Evolutionary conservation across 768 basidiomycete species (phyloP), one percentile per base, ranked within the genome.

Genomic region (Tylopilus balloui): DNA sequence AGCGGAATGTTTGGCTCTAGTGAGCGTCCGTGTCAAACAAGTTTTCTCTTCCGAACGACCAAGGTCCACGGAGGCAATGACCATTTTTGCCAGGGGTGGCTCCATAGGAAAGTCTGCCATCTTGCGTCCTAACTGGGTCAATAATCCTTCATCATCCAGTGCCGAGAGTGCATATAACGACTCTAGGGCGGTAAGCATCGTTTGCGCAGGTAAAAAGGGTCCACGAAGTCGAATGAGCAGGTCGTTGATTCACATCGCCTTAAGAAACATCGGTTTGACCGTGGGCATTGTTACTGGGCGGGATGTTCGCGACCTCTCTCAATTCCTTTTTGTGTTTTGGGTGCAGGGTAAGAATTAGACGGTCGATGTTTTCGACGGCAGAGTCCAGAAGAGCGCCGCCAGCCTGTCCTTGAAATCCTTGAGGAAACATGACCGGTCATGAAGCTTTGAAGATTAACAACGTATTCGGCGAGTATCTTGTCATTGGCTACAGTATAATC

Each of bases 51-150:
- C 95, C 0, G 96, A 99, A 63, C 96, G 98, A 12, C 92, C 93
- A 45, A 96, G 78, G 61, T 98, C 96, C 11, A 97, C 94, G 1
- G 93, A 96, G 4, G 92, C 92, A 64, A 98, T 98, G 41, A 99
- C 71, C 94, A 96, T 99, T 72, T 98, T 99, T 3, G 95, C 92
- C 38, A 92, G 70, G 1, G 92, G 82, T 6, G 95, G 96, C 50
- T 98, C 94, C 85, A 98, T 92, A 12, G 96, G 96, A 71, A 98
- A 97, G 67, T 99, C 96, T 1, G 96, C 95, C 96, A 99, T 98
- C 71, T 99, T 98, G 49, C 96, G 80, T 2, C 96, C 96, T 9
- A 99, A 73, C 23, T 91, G 81, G 2, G 96, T 99, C 61, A 99
- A 71, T 6, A 98, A 73, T 6, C 96, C 96, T 71, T 99, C 96